Evolutionary conservation across 805 yeast species (phyloP).

Genomic region (Lipomyces spencermartinsiae): DNA sequence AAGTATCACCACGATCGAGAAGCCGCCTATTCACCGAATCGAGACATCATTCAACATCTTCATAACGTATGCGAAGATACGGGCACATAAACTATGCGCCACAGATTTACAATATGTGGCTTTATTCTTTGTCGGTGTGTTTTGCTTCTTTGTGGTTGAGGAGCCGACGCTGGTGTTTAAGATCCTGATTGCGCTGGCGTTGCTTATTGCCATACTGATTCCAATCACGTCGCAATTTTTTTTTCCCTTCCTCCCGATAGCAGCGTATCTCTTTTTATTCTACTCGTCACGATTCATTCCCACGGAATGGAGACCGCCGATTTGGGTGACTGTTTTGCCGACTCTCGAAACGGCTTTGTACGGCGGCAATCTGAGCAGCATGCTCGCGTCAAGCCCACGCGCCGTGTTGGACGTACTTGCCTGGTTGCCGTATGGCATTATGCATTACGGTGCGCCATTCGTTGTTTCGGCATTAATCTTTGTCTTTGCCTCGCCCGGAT

Average conservation of each 20-base stretch:
- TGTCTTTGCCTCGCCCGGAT: constrained; percentile 89
- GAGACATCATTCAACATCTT: constrained; percentile 36
- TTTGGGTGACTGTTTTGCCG: constrained; percentile 85
- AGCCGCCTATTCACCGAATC: constrained; percentile 25
- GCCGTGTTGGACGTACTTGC: constrained; percentile 79
- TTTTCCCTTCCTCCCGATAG: constrained; percentile 79
- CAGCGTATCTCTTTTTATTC: constrained; percentile 84
- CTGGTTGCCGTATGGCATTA: constrained; percentile 92
- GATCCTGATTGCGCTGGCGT: constrained; percentile 57
- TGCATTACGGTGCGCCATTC: constrained; percentile 91
- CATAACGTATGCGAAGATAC: constrained; percentile 44
- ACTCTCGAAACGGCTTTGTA: constrained; percentile 90
- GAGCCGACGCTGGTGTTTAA: constrained; percentile 44
- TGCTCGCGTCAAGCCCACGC: constrained; percentile 74
- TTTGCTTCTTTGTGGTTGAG: constrained; percentile 50
- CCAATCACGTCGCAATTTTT: constrained; percentile 87
- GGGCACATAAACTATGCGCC: constrained; percentile 44
- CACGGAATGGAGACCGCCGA: constrained; percentile 79
- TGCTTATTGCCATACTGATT: constrained; percentile 58
- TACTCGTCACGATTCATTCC: constrained; percentile 76
- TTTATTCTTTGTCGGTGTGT: constrained; percentile 59
- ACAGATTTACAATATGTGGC: constrained; percentile 59
- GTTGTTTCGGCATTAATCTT: constrained; percentile 79
- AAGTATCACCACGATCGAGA: constrained; percentile 6
- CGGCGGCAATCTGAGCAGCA: constrained; percentile 84